Conservation (phyloP, 306 rosid species). For the Neltuma alba region DNA sequence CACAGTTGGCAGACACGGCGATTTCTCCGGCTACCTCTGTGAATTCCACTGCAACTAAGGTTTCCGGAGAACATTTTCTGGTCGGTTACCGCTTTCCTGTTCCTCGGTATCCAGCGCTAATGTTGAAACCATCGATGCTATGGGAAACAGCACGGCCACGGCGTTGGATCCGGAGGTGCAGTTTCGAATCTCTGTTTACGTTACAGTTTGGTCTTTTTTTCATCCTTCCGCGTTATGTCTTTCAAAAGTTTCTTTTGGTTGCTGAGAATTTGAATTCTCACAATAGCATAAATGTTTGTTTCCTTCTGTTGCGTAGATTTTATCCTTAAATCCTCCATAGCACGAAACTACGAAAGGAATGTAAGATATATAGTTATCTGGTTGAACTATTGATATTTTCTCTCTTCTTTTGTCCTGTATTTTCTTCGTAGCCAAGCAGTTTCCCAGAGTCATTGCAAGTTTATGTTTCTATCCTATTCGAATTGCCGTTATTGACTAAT, state of each 20-base stretch:
- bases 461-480: constrained; percentile 14
- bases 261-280: background rate
- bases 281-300: background rate
- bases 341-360: background rate
- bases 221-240: background rate
- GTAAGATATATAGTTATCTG: background rate
- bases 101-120: constrained; percentile 43
- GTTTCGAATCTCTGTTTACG: constrained; percentile 22
- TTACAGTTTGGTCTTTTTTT: background rate
- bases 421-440: constrained; percentile 35
- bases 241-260: background rate
- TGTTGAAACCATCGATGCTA: constrained; percentile 37
- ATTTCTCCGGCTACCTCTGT: constrained; percentile 38
- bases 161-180: constrained; percentile 68
- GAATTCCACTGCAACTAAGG: constrained; percentile 16
- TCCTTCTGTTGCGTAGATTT: background rate
- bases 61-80: constrained; percentile 35
- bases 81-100: constrained; percentile 46
- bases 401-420: constrained; percentile 6
- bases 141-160: constrained; percentile 26
- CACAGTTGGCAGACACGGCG: constrained; percentile 2
- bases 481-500: background rate
- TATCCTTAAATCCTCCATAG: background rate
- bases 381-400: constrained; percentile 11
- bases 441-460: background rate